These are phyloP conservation scores for Candida stauntonica DNA, from an alignment of 805 yeast species.

Conservation along the genomic window DNA sequence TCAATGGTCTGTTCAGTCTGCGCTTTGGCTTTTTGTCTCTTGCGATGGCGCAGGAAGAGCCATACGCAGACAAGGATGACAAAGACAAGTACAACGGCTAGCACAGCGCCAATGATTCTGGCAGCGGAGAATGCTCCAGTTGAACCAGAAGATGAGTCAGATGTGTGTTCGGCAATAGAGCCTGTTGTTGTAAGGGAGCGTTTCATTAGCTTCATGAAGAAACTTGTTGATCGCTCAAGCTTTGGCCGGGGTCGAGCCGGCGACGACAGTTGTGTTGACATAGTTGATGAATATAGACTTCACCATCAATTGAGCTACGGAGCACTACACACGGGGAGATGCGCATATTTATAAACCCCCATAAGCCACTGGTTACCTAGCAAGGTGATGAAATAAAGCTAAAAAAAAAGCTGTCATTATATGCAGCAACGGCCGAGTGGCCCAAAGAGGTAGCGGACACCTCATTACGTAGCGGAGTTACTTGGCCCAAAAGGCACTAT, in stretches of 20 bases:
- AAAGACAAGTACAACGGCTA: conserved; percentile 1
- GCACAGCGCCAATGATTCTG: conserved; percentile 1
- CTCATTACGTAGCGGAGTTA: no score
- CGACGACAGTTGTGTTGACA: neutral
- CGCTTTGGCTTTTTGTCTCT: neutral
- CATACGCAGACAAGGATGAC: neutral
- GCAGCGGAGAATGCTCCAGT: conserved; percentile 1
- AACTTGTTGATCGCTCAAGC: no score
- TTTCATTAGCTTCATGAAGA: no score
- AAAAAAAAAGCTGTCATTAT: no score
- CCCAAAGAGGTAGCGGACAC: no score
- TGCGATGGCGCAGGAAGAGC: conserved; percentile 2
- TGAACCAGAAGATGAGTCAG: neutral
- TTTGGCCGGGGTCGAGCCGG: conserved; percentile 7
- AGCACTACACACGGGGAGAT: no score
- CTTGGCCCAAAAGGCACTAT: no score
- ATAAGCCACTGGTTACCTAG: neutral
- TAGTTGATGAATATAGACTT: neutral
- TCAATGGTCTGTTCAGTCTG: neutral
- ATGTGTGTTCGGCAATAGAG: no score
- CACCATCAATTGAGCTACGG: no score
- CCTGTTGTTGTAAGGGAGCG: neutral
- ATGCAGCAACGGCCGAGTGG: neutral
- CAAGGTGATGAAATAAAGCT: neutral
- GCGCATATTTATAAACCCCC: no score